Base-by-base conservation (phyloP, 305 asterid species). In the Stenogyne calaminthoides region DNA sequence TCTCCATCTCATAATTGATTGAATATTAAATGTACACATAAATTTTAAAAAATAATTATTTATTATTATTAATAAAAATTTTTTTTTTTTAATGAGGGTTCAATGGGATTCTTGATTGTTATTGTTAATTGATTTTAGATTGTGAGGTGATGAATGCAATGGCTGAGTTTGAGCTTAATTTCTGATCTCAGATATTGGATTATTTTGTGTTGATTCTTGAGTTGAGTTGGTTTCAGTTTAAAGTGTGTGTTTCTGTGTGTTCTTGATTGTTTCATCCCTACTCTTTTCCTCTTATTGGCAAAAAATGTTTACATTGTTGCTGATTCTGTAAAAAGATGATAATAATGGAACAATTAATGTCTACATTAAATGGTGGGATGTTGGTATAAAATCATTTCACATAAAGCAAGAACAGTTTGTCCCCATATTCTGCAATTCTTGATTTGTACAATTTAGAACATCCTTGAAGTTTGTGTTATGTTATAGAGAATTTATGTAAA, bases 191-290 rank as follows among this genome's bases (percentile, higher is more conserved):
- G 9, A n/a, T 29, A 19, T 14, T 36, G 57, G 36, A 29, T 40
- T 18, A 67, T 72, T 7, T 22, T 27, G 62, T 54, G 55, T 22
- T 22, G 27, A n/a, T 54, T 55, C 71, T 49, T 72, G 68, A 61
- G 25, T 55, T 80, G 71, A 71, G 18, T 27, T 61, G 55, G 20
- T 36, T 72, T 65, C 14, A 4, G 52, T 63, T 49, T 56, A 64
- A 54, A 32, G 27, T 56, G n/a, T 64, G 67, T 64, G 77, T 9
- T 52, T 3, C 9, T 64, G 9, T 19, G 32, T 52, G 1, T 52
- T 34, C 39, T 56, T 16, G 62, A 56, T 56, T 56, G 2, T 54
- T 54, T 8, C 29, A 54, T 64, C 34, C 59, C 63, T 65, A 57
- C 36, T 71, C n/a, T 22, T 27, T 64, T 20, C 59, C 56, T 58